Conservation (phyloP, 768 basidiomycete species). For the Gloeostereum incarnatum region DNA sequence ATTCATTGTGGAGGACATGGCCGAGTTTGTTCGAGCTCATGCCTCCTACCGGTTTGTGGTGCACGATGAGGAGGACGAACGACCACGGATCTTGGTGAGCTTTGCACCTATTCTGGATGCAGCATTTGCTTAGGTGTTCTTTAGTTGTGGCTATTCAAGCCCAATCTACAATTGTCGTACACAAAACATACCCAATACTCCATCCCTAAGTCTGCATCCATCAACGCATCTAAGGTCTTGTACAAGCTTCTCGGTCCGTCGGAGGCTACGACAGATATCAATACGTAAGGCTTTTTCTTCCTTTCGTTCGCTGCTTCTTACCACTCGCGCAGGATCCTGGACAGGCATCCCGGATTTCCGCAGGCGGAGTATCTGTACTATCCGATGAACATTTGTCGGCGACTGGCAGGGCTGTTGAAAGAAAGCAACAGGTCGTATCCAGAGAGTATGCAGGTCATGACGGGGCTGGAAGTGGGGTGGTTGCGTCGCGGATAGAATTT, state of each 20-base stretch:
- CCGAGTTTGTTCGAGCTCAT: conserved; percentile 85
- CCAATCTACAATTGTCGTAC: conserved; percentile 74
- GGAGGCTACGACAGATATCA: conserved; percentile 41
- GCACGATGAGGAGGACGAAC: conserved; percentile 79
- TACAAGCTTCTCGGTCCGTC: conserved; percentile 70
- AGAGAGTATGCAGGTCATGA: conserved; percentile 67
- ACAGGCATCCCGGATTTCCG: conserved; percentile 73
- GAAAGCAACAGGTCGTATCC: conserved; percentile 78
- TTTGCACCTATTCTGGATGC: neutral
- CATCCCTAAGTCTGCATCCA: conserved; percentile 52
- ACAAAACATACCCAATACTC: conserved; percentile 41
- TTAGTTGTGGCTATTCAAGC: conserved; percentile 95
- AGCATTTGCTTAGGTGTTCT: conserved; percentile 1
- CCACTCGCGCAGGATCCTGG: conserved; percentile 33
- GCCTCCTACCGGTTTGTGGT: conserved; percentile 90
- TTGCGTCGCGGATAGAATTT: conserved; percentile 34
- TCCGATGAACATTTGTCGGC: conserved; percentile 67
- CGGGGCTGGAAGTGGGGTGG: conserved; percentile 79
- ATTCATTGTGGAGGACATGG: conserved; percentile 89
- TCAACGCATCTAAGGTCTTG: conserved; percentile 75
- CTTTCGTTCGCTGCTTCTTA: neutral
- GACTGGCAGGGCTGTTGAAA: conserved; percentile 57
- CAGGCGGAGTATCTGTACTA: conserved; percentile 87
- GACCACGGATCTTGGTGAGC: conserved; percentile 69
- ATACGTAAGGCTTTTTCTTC: conserved; percentile 28